Conservation (phyloP, 768 basidiomycete genomes). For the Serendipita vermifera region DNA sequence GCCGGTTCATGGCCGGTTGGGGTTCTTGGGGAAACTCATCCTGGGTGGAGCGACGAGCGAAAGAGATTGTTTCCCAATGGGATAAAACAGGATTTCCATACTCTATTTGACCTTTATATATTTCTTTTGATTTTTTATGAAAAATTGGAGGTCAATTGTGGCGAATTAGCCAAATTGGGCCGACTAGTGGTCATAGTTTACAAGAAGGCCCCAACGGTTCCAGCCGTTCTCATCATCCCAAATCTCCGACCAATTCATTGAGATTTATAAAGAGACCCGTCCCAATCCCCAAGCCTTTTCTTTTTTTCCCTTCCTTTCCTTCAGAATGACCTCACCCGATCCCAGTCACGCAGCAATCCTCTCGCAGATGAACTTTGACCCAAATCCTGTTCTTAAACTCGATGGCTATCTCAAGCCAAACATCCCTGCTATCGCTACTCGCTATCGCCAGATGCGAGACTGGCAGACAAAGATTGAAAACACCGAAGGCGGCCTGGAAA, state of each 20-base stretch:
- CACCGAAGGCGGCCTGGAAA: slow-evolving; percentile 73
- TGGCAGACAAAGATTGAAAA: slow-evolving; percentile 67
- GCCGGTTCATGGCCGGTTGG: slow-evolving; percentile 13
- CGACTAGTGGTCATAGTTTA: too few species aligned
- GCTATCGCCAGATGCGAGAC: slow-evolving; percentile 53
- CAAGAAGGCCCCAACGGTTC: too few species aligned
- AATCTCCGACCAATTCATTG: too few species aligned
- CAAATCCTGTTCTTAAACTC: slow-evolving; percentile 43
- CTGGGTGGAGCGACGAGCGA: slow-evolving; percentile 6
- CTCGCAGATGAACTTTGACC: slow-evolving; percentile 27
- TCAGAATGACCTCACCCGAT: slow-evolving; percentile 7
- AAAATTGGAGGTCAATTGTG: too few species aligned
- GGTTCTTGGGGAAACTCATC: slow-evolving; percentile 11
- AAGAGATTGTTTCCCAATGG: slow-evolving; percentile 9
- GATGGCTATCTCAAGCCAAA: slow-evolving; percentile 70
- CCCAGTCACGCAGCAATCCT: not conserved
- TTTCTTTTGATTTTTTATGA: too few species aligned
- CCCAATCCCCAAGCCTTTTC: too few species aligned
- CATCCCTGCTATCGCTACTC: slow-evolving; percentile 50
- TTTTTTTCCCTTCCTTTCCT: too few species aligned
- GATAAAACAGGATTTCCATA: slow-evolving; percentile 2
- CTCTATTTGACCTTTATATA: too few species aligned
- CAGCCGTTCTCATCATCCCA: too few species aligned
- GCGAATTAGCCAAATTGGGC: too few species aligned
- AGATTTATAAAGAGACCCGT: too few species aligned